These are phyloP conservation scores for Colletotrichum tofieldiae DNA, from an alignment of 2,329 filamentous ascomycete genomes.

Conservation along the genomic window DNA sequence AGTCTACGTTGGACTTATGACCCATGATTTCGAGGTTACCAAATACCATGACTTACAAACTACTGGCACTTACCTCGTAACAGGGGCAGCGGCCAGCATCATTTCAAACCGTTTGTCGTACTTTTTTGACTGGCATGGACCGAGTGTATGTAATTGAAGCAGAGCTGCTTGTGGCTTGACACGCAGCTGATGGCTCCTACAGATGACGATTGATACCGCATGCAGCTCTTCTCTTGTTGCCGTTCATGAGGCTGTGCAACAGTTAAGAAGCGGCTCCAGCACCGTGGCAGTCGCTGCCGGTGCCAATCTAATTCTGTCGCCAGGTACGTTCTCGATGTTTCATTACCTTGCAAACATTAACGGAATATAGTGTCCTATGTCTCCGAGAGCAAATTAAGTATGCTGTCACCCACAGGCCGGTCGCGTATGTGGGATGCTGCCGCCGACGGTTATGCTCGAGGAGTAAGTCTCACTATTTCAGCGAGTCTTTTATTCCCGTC, in stretches of 20 bases:
- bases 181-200: constrained; percentile 2
- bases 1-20: constrained; percentile 45
- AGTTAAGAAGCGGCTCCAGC: constrained; percentile 52
- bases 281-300: constrained; percentile 49
- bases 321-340: background rate
- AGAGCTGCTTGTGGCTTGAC: too few relatives aligned
- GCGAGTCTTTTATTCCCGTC: background rate
- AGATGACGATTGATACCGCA: constrained; percentile 62
- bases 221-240: constrained; percentile 60
- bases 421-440: constrained; percentile 58
- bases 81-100: constrained; percentile 44
- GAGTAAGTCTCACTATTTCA: background rate
- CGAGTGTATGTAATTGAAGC: constrained; percentile 47
- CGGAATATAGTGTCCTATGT: constrained; percentile 46
- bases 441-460: constrained; percentile 63
- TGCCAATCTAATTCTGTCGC: constrained; percentile 45
- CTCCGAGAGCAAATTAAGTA: constrained; percentile 31
- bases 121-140: constrained; percentile 57
- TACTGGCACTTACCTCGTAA: constrained; percentile 51
- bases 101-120: constrained; percentile 58
- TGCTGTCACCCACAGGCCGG: constrained; percentile 55
- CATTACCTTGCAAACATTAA: background rate
- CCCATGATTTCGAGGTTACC: constrained; percentile 47
- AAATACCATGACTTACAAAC: constrained; percentile 48
- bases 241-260: constrained; percentile 57